Evolutionary conservation across 441 rosid genomes (phyloP), one percentile per base, ranked within the genome.

Genomic region (Metrosideros polymorpha): DNA sequence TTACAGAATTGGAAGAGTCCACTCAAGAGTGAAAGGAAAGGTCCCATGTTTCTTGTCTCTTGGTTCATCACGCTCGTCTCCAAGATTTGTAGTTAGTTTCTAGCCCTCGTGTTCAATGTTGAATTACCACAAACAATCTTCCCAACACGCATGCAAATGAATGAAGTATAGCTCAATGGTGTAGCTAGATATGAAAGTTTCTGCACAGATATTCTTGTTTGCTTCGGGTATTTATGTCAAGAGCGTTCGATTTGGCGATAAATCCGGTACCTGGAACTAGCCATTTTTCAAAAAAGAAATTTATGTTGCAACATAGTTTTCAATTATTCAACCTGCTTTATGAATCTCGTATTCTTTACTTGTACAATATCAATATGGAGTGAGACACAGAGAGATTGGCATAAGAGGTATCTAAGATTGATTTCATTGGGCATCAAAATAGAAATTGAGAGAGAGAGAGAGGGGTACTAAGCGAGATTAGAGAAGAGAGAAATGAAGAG

Each of bases 181-280:
- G 27, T 19, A 9, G 27, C 15, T 9, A 35, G 45, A 66, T 19
- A 35, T 5, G 45, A 12, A 1, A 35, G 25, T 66, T 66, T 22
- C 22, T 35, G 77, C 15, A 35, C 14, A 0, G 3, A 66, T 66
- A n/a, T 18, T 35, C 77, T 19, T 3, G 25, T 19, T 45, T 5
- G 47, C 77, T 35, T 17, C 2, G 4, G 5, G 14, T 4, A 32
- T 32, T 66, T 9, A 24, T 19, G 77, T 19, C 18, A 10, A 4
- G n/a, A 35, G 2, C 19, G 15, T 32, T 66, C 14, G 45, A 39
- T 35, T 5, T 19, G 1, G 0, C 10, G 4, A 6, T 22, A 12
- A 22, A 66, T 35, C 1, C 43, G 15, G 4, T 7, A 5, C 2
- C 0, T 0, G 0, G 8, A 8, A 63, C 13, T 17, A 9, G 13